Conservation (phyloP, 495 filamentous ascomycete genomes). For the Parachaetomium inaequale region DNA sequence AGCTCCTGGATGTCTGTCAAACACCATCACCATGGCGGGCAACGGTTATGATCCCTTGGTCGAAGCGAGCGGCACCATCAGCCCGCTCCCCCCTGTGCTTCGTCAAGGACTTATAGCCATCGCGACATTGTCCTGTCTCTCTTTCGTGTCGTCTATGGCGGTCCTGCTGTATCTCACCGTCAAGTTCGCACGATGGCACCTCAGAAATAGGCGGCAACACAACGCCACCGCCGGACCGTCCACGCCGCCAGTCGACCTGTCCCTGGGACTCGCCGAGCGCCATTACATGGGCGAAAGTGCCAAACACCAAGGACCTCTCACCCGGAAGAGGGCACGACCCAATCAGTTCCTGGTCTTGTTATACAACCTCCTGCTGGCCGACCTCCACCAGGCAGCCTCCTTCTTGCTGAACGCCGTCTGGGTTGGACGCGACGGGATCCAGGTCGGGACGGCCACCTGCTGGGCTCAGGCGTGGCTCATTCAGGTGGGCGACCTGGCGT, state of each 20-base stretch:
- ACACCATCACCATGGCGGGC: constrained; percentile 2
- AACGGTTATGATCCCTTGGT: neutral
- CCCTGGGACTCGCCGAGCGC: constrained; percentile 24
- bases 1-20: neutral
- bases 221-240: neutral
- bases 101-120: constrained; percentile 49
- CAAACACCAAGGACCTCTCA: neutral
- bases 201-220: constrained; percentile 20
- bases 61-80: constrained; percentile 21
- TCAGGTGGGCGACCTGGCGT: constrained; percentile 64
- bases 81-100: constrained; percentile 45
- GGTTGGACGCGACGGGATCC: constrained; percentile 53
- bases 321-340: constrained; percentile 25
- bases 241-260: constrained; percentile 19
- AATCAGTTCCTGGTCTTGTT: constrained; percentile 75
- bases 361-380: constrained; percentile 69
- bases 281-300: constrained; percentile 14
- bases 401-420: constrained; percentile 66
- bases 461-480: constrained; percentile 70
- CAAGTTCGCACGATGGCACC: constrained; percentile 51
- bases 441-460: constrained; percentile 55
- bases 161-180: constrained; percentile 52
- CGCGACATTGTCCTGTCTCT: constrained; percentile 51
- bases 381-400: constrained; percentile 65
- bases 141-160: constrained; percentile 48